Evolutionary conservation across 2,329 filamentous ascomycete species (phyloP), one percentile per base, ranked within the genome.

Genomic region (Sclerotinia trifoliorum): DNA sequence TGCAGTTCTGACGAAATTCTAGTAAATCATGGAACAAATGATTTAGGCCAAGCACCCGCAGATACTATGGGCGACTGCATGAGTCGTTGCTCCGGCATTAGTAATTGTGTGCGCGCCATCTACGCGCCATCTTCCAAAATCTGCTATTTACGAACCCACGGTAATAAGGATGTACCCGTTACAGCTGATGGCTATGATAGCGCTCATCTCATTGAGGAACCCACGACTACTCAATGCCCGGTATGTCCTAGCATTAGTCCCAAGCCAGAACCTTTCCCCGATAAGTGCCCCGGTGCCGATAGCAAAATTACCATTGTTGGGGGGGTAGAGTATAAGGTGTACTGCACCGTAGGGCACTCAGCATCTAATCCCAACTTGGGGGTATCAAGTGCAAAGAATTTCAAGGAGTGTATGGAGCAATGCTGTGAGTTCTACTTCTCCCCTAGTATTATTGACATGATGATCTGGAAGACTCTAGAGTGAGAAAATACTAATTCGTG

Each of bases 361-460:
- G n/a, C 60, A 8, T 15, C 46, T 15, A 63, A 63, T 51, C 29
- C 60, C 7, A 51, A 51, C 60, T 51, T 63, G 46, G 60, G 60
- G 13, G 46, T 51, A 26, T 63, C 60, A 32, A 63, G 60, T 5
- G 46, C 60, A 51, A 63, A 51, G 10, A n/a, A 63, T 26, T 63
- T 63, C 21, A 63, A 63, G n/a, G 60, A 63, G 46, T 63, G 60
- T 29, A 63, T 63, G 60, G 60, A 63, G 32, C 60, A 63, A n/a
- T 63, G 60, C 32, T 63, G 60, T 63, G n/a, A 63, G 60, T 63
- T 21, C n/a, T n/a, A 24, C 32, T 6, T n/a, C n/a, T 19, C 13
- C 10, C 8, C n/a, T 21, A 51, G 2, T 21, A 11, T 42, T 17
- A 11, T 24, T 39, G 6, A 26, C 55, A 4, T 48, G 19, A 49